A percentile compares a stretch with the other conserved stretches of the same genome.
phyloP scores from a whole-genome alignment of 169 alveolate species.

The Plasmodium sp. region DNA sequence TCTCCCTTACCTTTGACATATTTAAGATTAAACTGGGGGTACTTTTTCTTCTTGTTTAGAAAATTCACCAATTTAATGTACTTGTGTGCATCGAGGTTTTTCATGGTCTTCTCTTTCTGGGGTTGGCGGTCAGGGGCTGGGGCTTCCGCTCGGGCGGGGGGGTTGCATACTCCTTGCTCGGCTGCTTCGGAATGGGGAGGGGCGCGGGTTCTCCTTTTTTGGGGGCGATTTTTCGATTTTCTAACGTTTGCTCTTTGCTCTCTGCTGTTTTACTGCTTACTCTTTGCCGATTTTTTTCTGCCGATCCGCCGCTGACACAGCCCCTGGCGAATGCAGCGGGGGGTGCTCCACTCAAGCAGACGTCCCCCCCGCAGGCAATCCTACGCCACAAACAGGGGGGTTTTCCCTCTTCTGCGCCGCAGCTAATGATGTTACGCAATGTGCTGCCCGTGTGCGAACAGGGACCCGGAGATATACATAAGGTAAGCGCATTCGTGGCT shows the following conservation, averaged over 20 bases:
- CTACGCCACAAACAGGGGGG: background rate
- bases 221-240: too few relatives aligned
- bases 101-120: slow-evolving; percentile 3
- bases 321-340: background rate
- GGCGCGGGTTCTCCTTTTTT: background rate
- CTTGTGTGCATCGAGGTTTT: slow-evolving; percentile 47
- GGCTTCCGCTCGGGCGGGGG: background rate
- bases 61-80: slow-evolving; percentile 25
- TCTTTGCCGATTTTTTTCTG: background rate
- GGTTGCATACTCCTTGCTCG: background rate
- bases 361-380: background rate
- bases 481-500: background rate
- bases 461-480: background rate
- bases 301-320: background rate
- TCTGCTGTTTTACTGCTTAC: background rate
- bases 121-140: background rate
- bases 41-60: slow-evolving; percentile 36
- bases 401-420: background rate
- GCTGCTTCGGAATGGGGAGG: background rate
- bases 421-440: background rate
- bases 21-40: background rate
- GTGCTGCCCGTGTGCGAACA: background rate
- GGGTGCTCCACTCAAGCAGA: background rate
- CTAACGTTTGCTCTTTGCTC: background rate
- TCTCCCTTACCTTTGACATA: slow-evolving; percentile 38